Base-by-base conservation (phyloP, 2,329 filamentous ascomycete species). In the Aspergillus aculeatus region DNA sequence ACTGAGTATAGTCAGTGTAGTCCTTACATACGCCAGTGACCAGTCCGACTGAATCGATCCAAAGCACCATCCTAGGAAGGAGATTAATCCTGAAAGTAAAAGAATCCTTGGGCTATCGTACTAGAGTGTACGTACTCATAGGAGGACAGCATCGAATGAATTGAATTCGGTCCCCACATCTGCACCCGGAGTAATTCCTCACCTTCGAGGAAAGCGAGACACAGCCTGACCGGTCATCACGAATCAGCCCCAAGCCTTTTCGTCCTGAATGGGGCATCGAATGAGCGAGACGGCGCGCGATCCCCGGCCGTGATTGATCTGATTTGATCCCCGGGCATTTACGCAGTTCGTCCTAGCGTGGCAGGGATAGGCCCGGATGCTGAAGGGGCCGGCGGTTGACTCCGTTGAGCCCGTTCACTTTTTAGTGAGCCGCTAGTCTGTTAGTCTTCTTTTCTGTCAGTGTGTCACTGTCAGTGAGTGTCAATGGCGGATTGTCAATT, bases 311-410 rank as follows among this genome's bases (percentile, higher is more conserved):
- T 44, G 52, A 53, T 41, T 38, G 51, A 53, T 54, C 35, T 16
- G 52, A 47, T 47, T 44, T 54, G 52, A 47, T 47, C 47, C 23
- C 53, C 48, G 24, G 54, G 41, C 54, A 57, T 57, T 57, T 57
- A 56, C 54, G 54, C 49, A 53, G 26, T 61, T 38, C 21, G 52
- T 53, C 54, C 35, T 61, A 58, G 55, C 48, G 59, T 53, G 55
- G 47, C 54, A 19, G 21, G 55, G 50, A 53, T 26, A 19, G n/a
- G 24, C 21, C 58, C 44, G 35, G 19, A 41, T 47, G 23, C 53
- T 26, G 10, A 24, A 51, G 26, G 38, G 38, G 16, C 41, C 41
- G 38, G 53, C 53, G 53, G 53, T 55, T 55, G 41, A 32, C 53
- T 55, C 53, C 53, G 53, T 29, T 24, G 53, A 16, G 38, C 9